Conservation (phyloP, 2,329 filamentous ascomycete species). For the Elsinoe ampelina region DNA sequence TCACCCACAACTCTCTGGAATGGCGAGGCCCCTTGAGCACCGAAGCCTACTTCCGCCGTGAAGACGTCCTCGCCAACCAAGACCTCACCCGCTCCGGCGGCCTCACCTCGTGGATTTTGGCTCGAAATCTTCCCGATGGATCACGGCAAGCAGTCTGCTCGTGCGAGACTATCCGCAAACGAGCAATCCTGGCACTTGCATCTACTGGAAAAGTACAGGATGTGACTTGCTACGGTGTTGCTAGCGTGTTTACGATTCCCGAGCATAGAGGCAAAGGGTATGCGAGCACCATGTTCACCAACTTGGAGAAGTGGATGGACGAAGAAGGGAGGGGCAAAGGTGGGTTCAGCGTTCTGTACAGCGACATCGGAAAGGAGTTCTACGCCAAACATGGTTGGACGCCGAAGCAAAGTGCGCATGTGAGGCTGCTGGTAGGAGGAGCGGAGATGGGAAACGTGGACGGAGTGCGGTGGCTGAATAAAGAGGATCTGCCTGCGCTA, state of each 20-base stretch:
- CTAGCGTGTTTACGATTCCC: slow-evolving; percentile 64
- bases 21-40: slow-evolving; percentile 50
- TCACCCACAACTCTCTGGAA: slow-evolving; percentile 44
- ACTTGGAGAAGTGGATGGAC: slow-evolving; percentile 50
- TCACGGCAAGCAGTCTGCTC: slow-evolving; percentile 42
- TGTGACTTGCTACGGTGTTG: slow-evolving; percentile 61
- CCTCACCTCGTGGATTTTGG: slow-evolving; percentile 52
- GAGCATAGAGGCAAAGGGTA: slow-evolving; percentile 64
- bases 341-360: slow-evolving; percentile 72
- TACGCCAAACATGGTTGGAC: slow-evolving; percentile 46
- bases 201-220: slow-evolving; percentile 41
- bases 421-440: slow-evolving; percentile 47
- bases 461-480: slow-evolving; percentile 37
- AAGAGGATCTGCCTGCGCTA: slow-evolving; percentile 51
- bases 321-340: slow-evolving; percentile 31
- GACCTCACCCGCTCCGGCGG: slow-evolving; percentile 45
- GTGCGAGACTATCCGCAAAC: slow-evolving; percentile 48
- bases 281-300: slow-evolving; percentile 63
- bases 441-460: slow-evolving; percentile 16
- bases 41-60: slow-evolving; percentile 49
- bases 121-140: slow-evolving; percentile 31
- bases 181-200: slow-evolving; percentile 32
- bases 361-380: slow-evolving; percentile 69
- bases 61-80: slow-evolving; percentile 43
- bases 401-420: slow-evolving; percentile 41